A percentile compares a stretch with the other conserved stretches of the same genome.
These are phyloP conservation scores for Blastocystis sp. DNA, from an alignment of 352 stramenopile genomes.

Conservation along the genomic window DNA sequence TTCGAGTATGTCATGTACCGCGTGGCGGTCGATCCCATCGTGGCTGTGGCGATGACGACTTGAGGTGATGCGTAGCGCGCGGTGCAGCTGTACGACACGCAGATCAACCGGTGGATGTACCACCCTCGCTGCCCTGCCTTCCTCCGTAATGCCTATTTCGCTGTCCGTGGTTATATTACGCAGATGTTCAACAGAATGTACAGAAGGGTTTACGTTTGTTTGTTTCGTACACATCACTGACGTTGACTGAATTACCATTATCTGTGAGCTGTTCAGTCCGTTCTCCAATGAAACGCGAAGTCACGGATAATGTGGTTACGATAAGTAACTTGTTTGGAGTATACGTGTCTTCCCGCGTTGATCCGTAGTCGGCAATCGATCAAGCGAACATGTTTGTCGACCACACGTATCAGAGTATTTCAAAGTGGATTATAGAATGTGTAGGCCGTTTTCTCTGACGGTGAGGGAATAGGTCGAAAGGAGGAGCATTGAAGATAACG, in stretches of 20 bases:
- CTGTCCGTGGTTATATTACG: not conserved
- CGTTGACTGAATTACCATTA: not conserved
- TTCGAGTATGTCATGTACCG: slow-evolving; percentile 52
- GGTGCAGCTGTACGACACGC: not conserved
- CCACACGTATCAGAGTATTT: not conserved
- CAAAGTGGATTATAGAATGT: slow-evolving; percentile 37
- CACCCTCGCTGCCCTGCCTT: slow-evolving; percentile 17
- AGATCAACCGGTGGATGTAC: slow-evolving; percentile 39
- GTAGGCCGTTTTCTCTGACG: slow-evolving; percentile 12
- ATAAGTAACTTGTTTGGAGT: not conserved
- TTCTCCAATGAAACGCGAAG: not conserved
- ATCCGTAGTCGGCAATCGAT: slow-evolving; percentile 35
- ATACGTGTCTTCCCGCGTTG: not conserved
- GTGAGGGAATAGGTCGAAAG: not conserved
- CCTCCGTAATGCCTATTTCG: slow-evolving; percentile 18
- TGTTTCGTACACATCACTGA: not conserved
- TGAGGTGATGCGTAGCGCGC: not conserved
- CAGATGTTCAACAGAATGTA: not conserved
- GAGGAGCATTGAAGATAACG: not conserved
- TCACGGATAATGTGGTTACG: not conserved
- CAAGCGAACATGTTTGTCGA: slow-evolving; percentile 55
- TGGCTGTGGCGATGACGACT: not conserved
- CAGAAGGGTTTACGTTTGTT: not conserved
- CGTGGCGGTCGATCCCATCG: not conserved
- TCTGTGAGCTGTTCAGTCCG: not conserved